Evolutionary conservation across 2,329 filamentous ascomycete genomes (phyloP), one percentile per base, ranked within the genome.

Genomic region (Microsporum audouinii): DNA sequence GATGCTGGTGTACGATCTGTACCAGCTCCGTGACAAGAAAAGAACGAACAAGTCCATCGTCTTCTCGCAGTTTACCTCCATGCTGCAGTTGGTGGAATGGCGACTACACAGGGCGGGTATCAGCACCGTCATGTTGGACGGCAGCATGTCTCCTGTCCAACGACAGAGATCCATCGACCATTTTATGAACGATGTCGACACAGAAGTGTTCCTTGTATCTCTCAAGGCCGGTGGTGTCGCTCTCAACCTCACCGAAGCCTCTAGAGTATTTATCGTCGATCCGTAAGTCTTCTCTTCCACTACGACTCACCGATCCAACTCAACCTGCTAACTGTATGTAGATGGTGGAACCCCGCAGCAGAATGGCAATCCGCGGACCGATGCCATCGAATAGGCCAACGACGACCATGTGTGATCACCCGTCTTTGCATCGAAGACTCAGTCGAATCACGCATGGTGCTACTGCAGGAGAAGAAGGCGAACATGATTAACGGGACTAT

Each of bases 271-370:
- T 73, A 96, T 97, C 63, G 86, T 97, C 62, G 94, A 99, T 69
- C 94, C 94, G 80, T 91, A 84, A 82, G 88, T 87, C 49, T 47
- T 45, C 27, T 55, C 27, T 55, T 38, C 86, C 47, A 45, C 45
- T 33, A 49, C 14, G 53, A 23, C 38, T 5, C 5, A 43, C 39
- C 6, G 5, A 43, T 41, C 12, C 12, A n/a, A n/a, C 55, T 33
- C 12, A 31, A 58, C 6, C 10, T 47, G 7, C 14, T 49, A 31
- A 12, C 57, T 34, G n/a, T 3, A 36, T 64, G 39, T 66, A 91
- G 88, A 67, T 97, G 94, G 94, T 99, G 94, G 94, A 97, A 97
- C 68, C 94, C 94, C n/a, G 91, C 91, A n/a, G 92, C 92, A 0
- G 94, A 99, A 76, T 99, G 94, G 94, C 94, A 99, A 76, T 94